These are phyloP conservation scores for Penstemon barbatus DNA, from an alignment of 257 asterid species.

Conservation along the genomic window DNA sequence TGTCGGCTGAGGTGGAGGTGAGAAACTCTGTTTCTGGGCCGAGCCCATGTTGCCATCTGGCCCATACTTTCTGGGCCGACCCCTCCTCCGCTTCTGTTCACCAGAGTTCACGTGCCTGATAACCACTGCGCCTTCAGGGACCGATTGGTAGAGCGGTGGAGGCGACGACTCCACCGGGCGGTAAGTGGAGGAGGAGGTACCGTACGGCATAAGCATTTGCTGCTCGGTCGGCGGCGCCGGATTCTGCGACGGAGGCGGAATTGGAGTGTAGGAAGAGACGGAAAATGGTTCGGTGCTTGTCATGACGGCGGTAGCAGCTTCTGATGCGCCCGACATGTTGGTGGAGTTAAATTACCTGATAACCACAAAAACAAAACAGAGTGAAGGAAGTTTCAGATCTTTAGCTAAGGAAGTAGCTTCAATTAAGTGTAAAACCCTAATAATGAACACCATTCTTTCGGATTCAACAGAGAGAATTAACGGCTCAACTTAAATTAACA, in stretches of 20 bases:
- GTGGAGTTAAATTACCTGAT: background rate
- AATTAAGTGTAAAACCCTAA: conserved; percentile 9
- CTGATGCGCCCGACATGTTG: conserved; percentile 24
- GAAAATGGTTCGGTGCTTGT: conserved; percentile 28
- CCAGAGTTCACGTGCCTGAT: conserved; percentile 15
- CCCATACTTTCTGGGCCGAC: conserved; percentile 45
- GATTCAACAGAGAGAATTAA: background rate
- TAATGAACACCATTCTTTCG: background rate
- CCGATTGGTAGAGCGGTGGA: conserved; percentile 12
- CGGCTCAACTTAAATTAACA: background rate
- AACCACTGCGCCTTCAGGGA: conserved; percentile 2
- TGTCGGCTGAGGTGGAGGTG: conserved; percentile 13
- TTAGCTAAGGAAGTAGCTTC: background rate
- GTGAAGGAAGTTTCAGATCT: conserved; percentile 16
- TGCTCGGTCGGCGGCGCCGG: conserved; percentile 20
- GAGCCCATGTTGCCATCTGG: conserved; percentile 30
- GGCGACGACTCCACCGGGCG: conserved; percentile 28
- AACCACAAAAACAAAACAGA: too few relatives aligned
- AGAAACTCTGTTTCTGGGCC: conserved; percentile 20
- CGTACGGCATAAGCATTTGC: conserved; percentile 27
- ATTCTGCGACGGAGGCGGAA: conserved; percentile 11
- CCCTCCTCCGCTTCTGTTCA: conserved; percentile 41
- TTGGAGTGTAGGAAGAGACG: background rate
- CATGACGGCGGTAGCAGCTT: conserved; percentile 21
- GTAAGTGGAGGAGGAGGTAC: background rate